Base-by-base conservation (phyloP, 2,329 filamentous ascomycete species). In the Paecilomyces fulvus region DNA sequence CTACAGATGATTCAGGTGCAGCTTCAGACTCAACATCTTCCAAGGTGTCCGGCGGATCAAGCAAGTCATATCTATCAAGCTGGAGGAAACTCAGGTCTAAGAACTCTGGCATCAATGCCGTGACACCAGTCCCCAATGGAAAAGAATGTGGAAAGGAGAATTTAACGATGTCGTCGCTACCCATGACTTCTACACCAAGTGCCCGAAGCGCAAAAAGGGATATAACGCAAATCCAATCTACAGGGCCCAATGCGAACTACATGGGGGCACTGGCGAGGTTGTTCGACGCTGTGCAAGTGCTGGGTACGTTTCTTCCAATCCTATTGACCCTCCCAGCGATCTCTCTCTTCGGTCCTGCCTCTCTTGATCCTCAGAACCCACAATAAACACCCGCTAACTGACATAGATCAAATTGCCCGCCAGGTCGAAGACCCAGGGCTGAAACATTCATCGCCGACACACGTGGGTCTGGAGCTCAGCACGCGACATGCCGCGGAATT, bases 381-480 rank as follows among this genome's bases (percentile, higher is more conserved):
- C 30, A n/a, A 50, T 30, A 46, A 12, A 23, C 23, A 43, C 30
- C 52, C 55, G 14, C 61, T 67, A 52, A 65, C 54, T 3, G 30
- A 48, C 49, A 31, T 50, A 95, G 91, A 96, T 79, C 90, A 95
- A 83, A 92, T 97, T 71, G 90, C 92, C 54, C 88, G 92, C 62
- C 92, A 96, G 77, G 91, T 96, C 51, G 92, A 96, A 70, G 92
- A 97, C 68, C 92, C 92, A 5, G 92, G 92, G 9, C 82, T 97
- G 55, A 89, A 89, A 64, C 90, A 94, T 73, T 91, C 90, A 17
- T 92, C 92, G 64, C 91, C 90, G 66, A 97, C 94, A 8, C 92
- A 96, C 69, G 92, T 99, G 54, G 94, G 94, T 9, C 83, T 99
- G 31, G 94, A 99, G 74, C 82, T 99, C 46, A 94, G 90, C 70